phyloP scores from a whole-genome alignment of 345 rosid genomes.

The Eucalyptus microcorys region DNA sequence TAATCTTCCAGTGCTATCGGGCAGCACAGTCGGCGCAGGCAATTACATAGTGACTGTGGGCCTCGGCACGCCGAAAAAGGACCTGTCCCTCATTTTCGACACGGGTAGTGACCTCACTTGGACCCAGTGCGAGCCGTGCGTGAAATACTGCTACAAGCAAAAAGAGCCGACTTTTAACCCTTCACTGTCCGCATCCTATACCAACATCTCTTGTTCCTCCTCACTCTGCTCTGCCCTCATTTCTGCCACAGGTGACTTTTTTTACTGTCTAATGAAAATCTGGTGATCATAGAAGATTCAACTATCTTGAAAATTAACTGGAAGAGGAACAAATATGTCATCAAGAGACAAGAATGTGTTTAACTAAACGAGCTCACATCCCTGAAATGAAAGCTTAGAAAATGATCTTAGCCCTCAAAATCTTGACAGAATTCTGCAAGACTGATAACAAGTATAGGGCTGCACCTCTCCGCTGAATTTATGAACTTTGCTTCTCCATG shows the following conservation, averaged over 20 bases:
- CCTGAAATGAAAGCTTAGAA: background rate
- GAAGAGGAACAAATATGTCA: background rate
- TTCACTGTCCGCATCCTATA: slow-evolving; percentile 32
- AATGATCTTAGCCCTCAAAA: background rate
- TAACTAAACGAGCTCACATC: background rate
- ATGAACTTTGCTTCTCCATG: background rate
- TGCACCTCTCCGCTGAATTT: background rate
- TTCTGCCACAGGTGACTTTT: slow-evolving; percentile 36
- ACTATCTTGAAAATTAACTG: background rate
- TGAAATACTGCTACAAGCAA: slow-evolving; percentile 30
- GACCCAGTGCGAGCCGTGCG: slow-evolving; percentile 58
- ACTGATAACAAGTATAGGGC: background rate
- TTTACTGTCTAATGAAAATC: background rate
- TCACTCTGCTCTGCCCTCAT: slow-evolving; percentile 24
- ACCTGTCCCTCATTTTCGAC: slow-evolving; percentile 37
- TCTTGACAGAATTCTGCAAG: background rate
- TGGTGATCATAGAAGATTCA: background rate
- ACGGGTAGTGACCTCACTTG: slow-evolving; percentile 71
- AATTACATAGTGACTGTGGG: slow-evolving; percentile 48
- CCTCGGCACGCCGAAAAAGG: slow-evolving; percentile 44
- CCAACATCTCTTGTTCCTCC: slow-evolving; percentile 48
- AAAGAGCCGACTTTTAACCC: slow-evolving; percentile 44
- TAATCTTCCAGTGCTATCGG: slow-evolving; percentile 48
- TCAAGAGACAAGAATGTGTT: background rate
- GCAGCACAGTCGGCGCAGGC: slow-evolving; percentile 35